A percentile compares a stretch with the other conserved stretches of the same genome.
phyloP scores from a whole-genome alignment of 805 yeast species.

The Alloascoidea hylecoeti region DNA sequence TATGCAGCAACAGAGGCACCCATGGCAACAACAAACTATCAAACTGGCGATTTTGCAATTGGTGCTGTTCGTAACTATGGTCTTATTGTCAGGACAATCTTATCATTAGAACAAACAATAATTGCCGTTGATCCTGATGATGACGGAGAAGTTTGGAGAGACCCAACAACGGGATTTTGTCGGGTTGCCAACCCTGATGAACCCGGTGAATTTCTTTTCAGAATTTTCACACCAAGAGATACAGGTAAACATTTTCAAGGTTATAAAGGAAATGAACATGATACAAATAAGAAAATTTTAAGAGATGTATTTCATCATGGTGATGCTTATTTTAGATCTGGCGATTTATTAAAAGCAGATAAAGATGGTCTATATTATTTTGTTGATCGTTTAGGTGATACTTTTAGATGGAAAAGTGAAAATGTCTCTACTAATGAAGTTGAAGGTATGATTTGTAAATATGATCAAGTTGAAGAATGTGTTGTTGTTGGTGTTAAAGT shows the following conservation, averaged over 20 bases:
- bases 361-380: slow-evolving; percentile 60
- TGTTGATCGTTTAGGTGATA: slow-evolving; percentile 88
- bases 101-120: slow-evolving; percentile 40
- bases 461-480: slow-evolving; percentile 33
- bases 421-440: slow-evolving; percentile 91
- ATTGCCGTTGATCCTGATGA: slow-evolving; percentile 75
- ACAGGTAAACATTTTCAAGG: slow-evolving; percentile 78
- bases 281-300: slow-evolving; percentile 64
- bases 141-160: slow-evolving; percentile 55
- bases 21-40: slow-evolving; percentile 70
- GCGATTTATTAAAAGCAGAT: slow-evolving; percentile 68
- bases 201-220: slow-evolving; percentile 84
- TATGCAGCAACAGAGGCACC: slow-evolving; percentile 94
- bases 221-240: slow-evolving; percentile 35
- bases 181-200: slow-evolving; percentile 37
- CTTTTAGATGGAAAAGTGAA: slow-evolving; percentile 94
- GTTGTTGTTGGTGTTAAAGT: slow-evolving; percentile 83
- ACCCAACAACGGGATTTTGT: slow-evolving; percentile 51
- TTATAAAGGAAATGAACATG: slow-evolving; percentile 65
- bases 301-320: slow-evolving; percentile 69
- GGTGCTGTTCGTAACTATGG: slow-evolving; percentile 87
- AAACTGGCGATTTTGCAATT: slow-evolving; percentile 63
- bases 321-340: slow-evolving; percentile 85
- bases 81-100: slow-evolving; percentile 31
- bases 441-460: slow-evolving; percentile 51